Evolutionary conservation across 2,329 filamentous ascomycete species (phyloP).

Genomic region (Arthrobotrys pseudoclavata): DNA sequence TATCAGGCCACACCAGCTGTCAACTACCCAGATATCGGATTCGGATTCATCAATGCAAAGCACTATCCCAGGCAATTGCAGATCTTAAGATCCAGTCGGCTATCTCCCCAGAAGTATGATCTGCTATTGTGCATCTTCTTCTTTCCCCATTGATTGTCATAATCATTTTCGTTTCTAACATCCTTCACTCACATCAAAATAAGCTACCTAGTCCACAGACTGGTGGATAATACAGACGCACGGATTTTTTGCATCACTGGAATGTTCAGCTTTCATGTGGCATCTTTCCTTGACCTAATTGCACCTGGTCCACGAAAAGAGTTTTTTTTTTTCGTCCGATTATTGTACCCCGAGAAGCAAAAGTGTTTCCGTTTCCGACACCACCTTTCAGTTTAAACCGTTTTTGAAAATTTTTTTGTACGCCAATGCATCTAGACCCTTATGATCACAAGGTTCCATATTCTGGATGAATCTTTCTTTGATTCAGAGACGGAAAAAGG

Average conservation of each 20-base stretch:
- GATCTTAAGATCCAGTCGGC: conserved; percentile 24
- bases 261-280: conserved; percentile 18
- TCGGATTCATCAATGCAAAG: conserved; percentile 14
- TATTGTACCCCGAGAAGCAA: conserved; percentile 29
- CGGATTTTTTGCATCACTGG: conserved; percentile 16
- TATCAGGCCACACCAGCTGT: conserved; percentile 10
- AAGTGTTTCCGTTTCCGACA: conserved; percentile 28
- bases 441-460: conserved; percentile 35
- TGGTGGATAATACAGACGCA: conserved; percentile 1
- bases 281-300: conserved; percentile 4
- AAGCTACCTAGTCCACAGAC: neutral
- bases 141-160: neutral
- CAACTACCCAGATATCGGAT: conserved; percentile 1
- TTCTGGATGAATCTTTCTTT: conserved; percentile 20
- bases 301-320: conserved; percentile 11
- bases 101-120: conserved; percentile 18
- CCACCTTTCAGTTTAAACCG: neutral
- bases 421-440: conserved; percentile 42
- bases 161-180: conserved; percentile 10
- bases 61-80: conserved; percentile 2
- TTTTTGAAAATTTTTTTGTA: conserved; percentile 14
- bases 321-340: conserved; percentile 40
- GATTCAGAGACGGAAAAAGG: conserved; percentile 10
- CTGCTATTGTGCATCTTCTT: neutral
- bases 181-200: neutral